These are phyloP conservation scores for Dryas alaskensis DNA, from an alignment of 306 rosid genomes.

Conservation along the genomic window DNA sequence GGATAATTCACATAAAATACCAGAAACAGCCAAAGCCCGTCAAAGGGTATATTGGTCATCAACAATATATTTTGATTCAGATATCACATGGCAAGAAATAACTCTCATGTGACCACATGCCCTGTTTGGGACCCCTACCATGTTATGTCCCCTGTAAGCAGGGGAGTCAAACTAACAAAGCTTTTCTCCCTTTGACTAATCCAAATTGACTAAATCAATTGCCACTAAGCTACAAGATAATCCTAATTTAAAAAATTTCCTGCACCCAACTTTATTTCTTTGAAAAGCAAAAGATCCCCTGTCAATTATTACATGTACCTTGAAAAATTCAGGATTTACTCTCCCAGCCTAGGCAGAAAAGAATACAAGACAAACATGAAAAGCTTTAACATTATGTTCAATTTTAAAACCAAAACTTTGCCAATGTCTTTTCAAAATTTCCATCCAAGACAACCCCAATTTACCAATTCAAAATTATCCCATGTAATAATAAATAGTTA, in stretches of 20 bases:
- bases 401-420: background rate
- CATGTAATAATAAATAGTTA: background rate
- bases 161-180: slow-evolving; percentile 54
- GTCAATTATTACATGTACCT: background rate
- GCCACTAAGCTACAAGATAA: slow-evolving; percentile 29
- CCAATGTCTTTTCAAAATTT: background rate
- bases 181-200: slow-evolving; percentile 54
- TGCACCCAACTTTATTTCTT: slow-evolving; percentile 28
- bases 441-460: background rate
- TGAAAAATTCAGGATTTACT: slow-evolving; percentile 4
- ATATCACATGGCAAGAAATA: slow-evolving; percentile 73
- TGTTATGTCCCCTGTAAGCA: slow-evolving; percentile 61
- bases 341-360: background rate
- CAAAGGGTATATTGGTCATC: slow-evolving; percentile 50
- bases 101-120: slow-evolving; percentile 97
- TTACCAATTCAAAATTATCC: background rate
- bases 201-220: slow-evolving; percentile 20
- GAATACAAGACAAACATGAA: background rate
- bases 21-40: slow-evolving; percentile 34
- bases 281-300: slow-evolving; percentile 26
- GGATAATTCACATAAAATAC: slow-evolving; percentile 31
- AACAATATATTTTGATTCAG: slow-evolving; percentile 42
- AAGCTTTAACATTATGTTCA: background rate
- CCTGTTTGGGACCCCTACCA: slow-evolving; percentile 50
- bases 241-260: slow-evolving; percentile 28